These are phyloP conservation scores for Fusarium incarnatum DNA, from an alignment of 2,329 filamentous ascomycete species.

Conservation along the genomic window DNA sequence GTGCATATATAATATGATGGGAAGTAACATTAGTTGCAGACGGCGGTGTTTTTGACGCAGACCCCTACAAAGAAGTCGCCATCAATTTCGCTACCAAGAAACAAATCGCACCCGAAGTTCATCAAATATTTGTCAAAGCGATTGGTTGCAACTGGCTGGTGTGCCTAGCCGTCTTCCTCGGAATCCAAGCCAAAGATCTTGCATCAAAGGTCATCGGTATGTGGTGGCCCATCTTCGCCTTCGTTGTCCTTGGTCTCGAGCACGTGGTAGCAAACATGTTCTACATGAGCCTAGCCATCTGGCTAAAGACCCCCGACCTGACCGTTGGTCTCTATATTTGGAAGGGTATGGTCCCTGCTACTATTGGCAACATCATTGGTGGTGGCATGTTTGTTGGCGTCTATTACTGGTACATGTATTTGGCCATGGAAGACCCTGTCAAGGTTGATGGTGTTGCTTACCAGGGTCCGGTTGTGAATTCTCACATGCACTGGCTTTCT, in stretches of 20 bases:
- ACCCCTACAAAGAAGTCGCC: conserved; percentile 58
- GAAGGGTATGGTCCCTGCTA: conserved; percentile 66
- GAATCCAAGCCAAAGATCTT: conserved; percentile 61
- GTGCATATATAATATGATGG: accelerated
- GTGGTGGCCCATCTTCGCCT: conserved; percentile 68
- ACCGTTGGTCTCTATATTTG: conserved; percentile 65
- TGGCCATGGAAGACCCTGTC: conserved; percentile 25
- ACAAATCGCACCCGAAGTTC: conserved; percentile 60
- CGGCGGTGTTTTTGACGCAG: conserved; percentile 57
- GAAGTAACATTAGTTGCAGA: conserved; percentile 44
- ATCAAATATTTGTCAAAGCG: conserved; percentile 64
- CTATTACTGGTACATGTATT: conserved; percentile 47
- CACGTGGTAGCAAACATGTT: conserved; percentile 70
- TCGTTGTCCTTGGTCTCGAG: conserved; percentile 65
- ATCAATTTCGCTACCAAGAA: conserved; percentile 61
- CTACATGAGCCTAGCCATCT: conserved; percentile 64
- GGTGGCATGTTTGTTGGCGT: conserved; percentile 64
- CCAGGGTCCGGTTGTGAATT: conserved; percentile 11
- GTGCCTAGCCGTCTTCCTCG: conserved; percentile 63
- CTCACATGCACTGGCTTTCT: conserved; percentile 19
- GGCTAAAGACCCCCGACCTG: conserved; percentile 57
- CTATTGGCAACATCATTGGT: conserved; percentile 66
- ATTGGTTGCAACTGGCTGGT: conserved; percentile 71
- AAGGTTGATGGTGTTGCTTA: conserved; percentile 28
- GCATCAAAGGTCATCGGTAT: conserved; percentile 65